Evolutionary conservation across 441 rosid species (phyloP).

Genomic region (Flueggea neowawraea): DNA sequence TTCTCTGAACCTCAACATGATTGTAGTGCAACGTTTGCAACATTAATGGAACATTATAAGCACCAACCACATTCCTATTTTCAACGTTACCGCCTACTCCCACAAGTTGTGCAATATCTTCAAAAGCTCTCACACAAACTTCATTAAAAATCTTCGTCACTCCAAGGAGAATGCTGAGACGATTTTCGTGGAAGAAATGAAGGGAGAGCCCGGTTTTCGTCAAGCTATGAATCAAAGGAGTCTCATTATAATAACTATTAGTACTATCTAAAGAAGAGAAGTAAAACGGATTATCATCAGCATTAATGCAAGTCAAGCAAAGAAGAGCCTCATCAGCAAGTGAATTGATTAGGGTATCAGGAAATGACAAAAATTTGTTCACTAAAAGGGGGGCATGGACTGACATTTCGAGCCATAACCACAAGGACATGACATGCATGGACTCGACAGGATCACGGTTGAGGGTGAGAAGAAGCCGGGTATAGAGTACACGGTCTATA

Average conservation of each 20-base stretch:
- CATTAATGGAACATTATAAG: neutral
- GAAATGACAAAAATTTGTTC: conserved; percentile 11
- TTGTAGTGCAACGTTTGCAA: neutral
- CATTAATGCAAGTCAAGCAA: conserved; percentile 34
- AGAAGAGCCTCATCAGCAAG: conserved; percentile 52
- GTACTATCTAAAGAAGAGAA: neutral
- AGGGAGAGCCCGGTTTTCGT: conserved; percentile 25
- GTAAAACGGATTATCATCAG: conserved; percentile 9
- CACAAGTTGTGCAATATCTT: conserved; percentile 30
- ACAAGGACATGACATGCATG: conserved; percentile 47
- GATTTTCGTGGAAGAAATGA: conserved; percentile 30
- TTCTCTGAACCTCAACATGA: conserved; percentile 5
- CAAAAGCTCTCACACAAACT: conserved; percentile 49
- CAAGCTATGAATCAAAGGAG: conserved; percentile 32
- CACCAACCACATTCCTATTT: neutral
- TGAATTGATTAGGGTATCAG: conserved; percentile 27
- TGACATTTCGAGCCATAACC: conserved; percentile 51
- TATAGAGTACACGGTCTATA: conserved; percentile 44
- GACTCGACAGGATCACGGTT: conserved; percentile 42
- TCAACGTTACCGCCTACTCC: neutral
- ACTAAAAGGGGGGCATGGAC: conserved; percentile 21
- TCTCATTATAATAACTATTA: no score
- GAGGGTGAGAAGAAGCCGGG: conserved; percentile 38
- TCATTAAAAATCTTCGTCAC: conserved; percentile 26
- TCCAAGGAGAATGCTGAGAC: conserved; percentile 14